phyloP scores from a whole-genome alignment of 108 stramenopile genomes.

The Halocafeteria seosinensis region DNA sequence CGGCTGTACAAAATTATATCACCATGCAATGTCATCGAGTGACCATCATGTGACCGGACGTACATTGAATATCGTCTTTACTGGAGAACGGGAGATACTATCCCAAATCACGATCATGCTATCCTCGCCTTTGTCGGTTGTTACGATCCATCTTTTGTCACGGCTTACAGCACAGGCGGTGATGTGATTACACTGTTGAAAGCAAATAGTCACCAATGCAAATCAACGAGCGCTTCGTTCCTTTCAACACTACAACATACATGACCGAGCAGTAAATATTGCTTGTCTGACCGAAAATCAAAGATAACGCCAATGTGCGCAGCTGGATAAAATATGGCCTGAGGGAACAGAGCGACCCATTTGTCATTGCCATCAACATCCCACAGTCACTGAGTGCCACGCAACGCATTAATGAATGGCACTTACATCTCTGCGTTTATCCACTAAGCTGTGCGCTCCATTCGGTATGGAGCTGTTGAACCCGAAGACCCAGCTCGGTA shows the following conservation, averaged over 20 bases:
- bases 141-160: conserved; percentile 43
- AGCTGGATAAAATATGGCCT: neutral
- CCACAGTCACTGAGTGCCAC: neutral
- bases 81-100: conserved; percentile 19
- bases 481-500: neutral
- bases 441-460: neutral
- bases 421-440: neutral
- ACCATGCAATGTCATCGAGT: neutral
- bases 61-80: conserved; percentile 32
- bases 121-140: conserved; percentile 36
- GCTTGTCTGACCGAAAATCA: neutral
- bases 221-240: neutral
- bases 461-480: neutral
- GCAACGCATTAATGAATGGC: neutral
- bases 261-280: neutral
- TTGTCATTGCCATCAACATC: no score
- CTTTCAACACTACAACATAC: no score
- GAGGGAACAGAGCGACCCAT: no score
- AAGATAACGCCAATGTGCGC: neutral
- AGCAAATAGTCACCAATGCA: neutral
- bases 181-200: neutral
- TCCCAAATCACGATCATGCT: conserved; percentile 46
- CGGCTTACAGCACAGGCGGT: neutral
- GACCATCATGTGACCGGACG: no score
- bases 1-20: neutral